A percentile compares a stretch with the other conserved stretches of the same genome.
Evolutionary conservation across 352 stramenopile species (phyloP).

Genomic region (Globisporangium acanthophoron): DNA sequence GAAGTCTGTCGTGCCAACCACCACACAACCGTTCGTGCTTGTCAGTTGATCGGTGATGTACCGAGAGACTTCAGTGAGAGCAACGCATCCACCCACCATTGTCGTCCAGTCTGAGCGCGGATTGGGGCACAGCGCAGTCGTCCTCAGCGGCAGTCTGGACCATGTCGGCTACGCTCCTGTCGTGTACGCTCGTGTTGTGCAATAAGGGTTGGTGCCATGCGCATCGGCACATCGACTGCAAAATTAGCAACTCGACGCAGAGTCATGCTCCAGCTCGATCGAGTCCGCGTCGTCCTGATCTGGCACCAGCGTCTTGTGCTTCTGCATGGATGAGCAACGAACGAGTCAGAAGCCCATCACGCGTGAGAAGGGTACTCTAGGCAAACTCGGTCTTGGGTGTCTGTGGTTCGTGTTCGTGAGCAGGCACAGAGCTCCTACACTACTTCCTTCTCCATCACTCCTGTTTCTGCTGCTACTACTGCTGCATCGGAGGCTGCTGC

Average conservation of each 20-base stretch:
- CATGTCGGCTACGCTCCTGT: conserved; percentile 3
- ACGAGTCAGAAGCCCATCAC: too few species aligned
- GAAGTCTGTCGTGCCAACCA: conserved; percentile 16
- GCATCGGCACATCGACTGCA: too few species aligned
- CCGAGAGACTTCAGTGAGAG: neutral
- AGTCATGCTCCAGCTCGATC: too few species aligned
- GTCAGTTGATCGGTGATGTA: neutral
- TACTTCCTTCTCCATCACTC: neutral
- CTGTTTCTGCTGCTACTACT: neutral
- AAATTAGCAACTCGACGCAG: too few species aligned
- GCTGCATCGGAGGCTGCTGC: conserved; percentile 10
- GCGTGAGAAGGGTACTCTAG: too few species aligned
- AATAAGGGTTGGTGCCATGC: neutral
- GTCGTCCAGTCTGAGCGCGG: conserved; percentile 12
- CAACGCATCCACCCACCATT: neutral
- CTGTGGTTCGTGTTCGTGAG: too few species aligned
- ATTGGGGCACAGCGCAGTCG: conserved; percentile 3
- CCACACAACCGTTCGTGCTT: neutral
- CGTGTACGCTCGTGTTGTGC: neutral
- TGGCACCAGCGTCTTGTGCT: too few species aligned
- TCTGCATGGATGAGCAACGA: too few species aligned
- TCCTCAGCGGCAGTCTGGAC: conserved; percentile 7
- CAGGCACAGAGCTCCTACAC: neutral
- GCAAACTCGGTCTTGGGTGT: too few species aligned
- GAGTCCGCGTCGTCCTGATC: too few species aligned